These are phyloP conservation scores for Hyparrhenia diplandra DNA, from an alignment of 176 grass and related monocot species.

Conservation along the genomic window DNA sequence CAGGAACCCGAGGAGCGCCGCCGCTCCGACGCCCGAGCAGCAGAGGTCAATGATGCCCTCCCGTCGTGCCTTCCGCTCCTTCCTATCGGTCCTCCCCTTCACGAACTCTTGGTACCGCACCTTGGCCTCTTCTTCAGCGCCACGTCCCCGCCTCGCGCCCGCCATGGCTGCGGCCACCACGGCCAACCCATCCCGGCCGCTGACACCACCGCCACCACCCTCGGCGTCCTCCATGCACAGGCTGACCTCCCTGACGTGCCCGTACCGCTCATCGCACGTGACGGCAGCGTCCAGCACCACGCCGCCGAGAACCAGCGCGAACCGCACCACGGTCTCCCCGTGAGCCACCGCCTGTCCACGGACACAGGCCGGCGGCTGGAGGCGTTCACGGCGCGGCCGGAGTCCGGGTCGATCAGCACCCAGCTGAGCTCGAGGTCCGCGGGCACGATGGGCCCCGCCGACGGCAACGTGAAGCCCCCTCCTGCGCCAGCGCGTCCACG, in stretches of 20 bases:
- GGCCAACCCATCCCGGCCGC: slow-evolving; percentile 32
- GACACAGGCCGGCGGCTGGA: slow-evolving; percentile 50
- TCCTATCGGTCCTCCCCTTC: slow-evolving; percentile 30
- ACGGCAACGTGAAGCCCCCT: slow-evolving; percentile 33
- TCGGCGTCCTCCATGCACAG: slow-evolving; percentile 38
- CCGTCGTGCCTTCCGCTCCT: slow-evolving; percentile 42
- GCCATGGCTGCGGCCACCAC: slow-evolving; percentile 27
- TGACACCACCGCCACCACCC: slow-evolving; percentile 32
- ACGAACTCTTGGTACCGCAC: slow-evolving; percentile 37
- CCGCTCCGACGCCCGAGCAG: slow-evolving; percentile 32
- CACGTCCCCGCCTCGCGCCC: slow-evolving; percentile 3
- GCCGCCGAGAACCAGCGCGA: slow-evolving; percentile 40
- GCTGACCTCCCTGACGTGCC: slow-evolving; percentile 52
- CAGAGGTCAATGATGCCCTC: slow-evolving; percentile 49
- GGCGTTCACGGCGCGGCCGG: slow-evolving; percentile 41
- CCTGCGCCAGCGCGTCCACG: slow-evolving; percentile 59
- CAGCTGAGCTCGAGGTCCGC: slow-evolving; percentile 65
- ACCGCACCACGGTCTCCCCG: slow-evolving; percentile 50
- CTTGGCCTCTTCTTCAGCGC: slow-evolving; percentile 13
- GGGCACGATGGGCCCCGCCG: background rate
- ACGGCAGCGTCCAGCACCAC: slow-evolving; percentile 38
- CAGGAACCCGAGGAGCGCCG: slow-evolving; percentile 31
- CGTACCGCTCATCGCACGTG: slow-evolving; percentile 46
- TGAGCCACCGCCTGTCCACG: slow-evolving; percentile 57
- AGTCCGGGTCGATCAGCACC: slow-evolving; percentile 51